Conservation (phyloP, 2,329 filamentous ascomycete genomes). For the Monilinia polystroma region DNA sequence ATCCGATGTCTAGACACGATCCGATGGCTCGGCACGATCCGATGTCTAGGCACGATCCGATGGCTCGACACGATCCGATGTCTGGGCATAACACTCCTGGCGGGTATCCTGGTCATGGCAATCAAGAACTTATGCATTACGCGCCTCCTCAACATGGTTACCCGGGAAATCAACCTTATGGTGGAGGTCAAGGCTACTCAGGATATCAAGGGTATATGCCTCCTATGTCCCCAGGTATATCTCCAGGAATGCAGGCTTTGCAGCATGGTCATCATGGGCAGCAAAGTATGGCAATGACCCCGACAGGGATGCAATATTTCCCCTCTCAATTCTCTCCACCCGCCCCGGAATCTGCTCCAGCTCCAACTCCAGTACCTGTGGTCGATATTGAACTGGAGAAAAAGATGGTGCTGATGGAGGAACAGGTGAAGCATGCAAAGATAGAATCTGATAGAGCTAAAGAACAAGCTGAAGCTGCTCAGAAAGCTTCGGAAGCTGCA, state of each 20-base stretch:
- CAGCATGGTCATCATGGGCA: slow-evolving; percentile 15
- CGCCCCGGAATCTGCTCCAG: slow-evolving; percentile 30
- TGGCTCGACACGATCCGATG: slow-evolving; percentile 40
- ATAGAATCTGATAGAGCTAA: slow-evolving; percentile 38
- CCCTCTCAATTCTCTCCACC: slow-evolving; percentile 33
- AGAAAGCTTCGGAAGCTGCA: slow-evolving; percentile 33
- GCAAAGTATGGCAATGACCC: slow-evolving; percentile 19
- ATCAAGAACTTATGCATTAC: slow-evolving; percentile 39
- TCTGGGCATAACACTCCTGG: slow-evolving; percentile 35
- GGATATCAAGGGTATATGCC: slow-evolving; percentile 32
- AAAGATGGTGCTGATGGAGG: slow-evolving; percentile 59
- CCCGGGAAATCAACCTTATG: slow-evolving; percentile 7
- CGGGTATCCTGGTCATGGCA: slow-evolving; percentile 27
- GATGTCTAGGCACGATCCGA: neutral
- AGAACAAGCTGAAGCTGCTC: slow-evolving; percentile 43
- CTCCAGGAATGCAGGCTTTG: slow-evolving; percentile 19
- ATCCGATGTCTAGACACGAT: slow-evolving; percentile 39
- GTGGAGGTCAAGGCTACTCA: slow-evolving; percentile 28
- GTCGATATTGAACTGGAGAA: slow-evolving; percentile 45
- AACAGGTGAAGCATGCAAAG: slow-evolving; percentile 51
- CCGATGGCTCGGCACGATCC: slow-evolving; percentile 32
- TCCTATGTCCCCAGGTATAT: slow-evolving; percentile 21
- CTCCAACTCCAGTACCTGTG: slow-evolving; percentile 14
- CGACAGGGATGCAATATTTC: slow-evolving; percentile 30
- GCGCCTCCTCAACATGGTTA: slow-evolving; percentile 34